These are phyloP conservation scores for Claviceps sorghi DNA, from an alignment of 2,329 filamentous ascomycete genomes.

Conservation along the genomic window DNA sequence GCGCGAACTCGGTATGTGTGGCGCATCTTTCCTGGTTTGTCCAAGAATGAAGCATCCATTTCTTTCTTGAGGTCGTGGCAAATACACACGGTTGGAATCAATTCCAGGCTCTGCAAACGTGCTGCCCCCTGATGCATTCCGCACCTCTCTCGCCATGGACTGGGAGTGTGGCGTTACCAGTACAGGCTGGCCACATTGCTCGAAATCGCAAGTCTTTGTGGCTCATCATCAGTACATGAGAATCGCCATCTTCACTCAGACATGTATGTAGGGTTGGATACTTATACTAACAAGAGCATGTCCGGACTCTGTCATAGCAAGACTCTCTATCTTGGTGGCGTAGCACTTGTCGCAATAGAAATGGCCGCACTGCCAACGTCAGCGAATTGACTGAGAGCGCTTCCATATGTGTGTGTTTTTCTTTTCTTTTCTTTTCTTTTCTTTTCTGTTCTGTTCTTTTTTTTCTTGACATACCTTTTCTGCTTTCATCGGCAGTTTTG, in stretches of 20 bases:
- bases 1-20: constrained; percentile 17
- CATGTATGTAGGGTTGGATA: fast-evolving
- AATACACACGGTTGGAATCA: constrained; percentile 10
- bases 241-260: not conserved
- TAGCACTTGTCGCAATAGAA: constrained; percentile 16
- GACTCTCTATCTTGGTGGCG: not conserved
- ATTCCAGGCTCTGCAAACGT: constrained; percentile 9
- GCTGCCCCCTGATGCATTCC: not conserved
- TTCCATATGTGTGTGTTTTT: not conserved
- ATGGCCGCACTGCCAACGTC: constrained; percentile 18
- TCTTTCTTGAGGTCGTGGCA: not conserved
- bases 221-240: not conserved
- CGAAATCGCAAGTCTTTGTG: not conserved
- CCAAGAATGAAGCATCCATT: constrained; percentile 13
- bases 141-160: not conserved
- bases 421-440: too few species aligned
- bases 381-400: constrained; percentile 2
- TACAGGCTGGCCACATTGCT: not conserved
- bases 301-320: not conserved
- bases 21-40: not conserved
- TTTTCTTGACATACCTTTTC: not conserved
- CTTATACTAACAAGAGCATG: not conserved
- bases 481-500: fast-evolving
- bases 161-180: not conserved
- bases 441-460: too few species aligned